A percentile compares a stretch with the other conserved stretches of the same genome.
Evolutionary conservation across 805 yeast genomes (phyloP).

Genomic region (Metschnikowia anglica): DNA sequence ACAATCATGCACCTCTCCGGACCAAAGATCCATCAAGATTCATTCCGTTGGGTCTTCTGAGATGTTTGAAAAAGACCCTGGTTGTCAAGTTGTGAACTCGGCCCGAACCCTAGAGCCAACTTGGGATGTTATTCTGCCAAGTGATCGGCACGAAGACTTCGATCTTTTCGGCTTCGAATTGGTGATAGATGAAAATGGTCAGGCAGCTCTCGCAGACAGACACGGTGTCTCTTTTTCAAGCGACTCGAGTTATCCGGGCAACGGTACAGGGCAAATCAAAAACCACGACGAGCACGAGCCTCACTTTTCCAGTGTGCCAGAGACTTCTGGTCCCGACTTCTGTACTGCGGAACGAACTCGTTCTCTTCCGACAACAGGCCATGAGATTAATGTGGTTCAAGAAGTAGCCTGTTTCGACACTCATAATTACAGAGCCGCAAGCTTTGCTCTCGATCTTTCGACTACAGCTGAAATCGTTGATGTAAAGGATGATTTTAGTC

Average conservation of each 20-base stretch:
- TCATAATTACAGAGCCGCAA: background rate
- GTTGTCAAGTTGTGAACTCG: background rate
- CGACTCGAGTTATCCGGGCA: background rate
- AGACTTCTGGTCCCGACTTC: background rate
- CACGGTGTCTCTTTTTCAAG: background rate
- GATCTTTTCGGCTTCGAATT: constrained; percentile 32
- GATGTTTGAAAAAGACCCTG: background rate
- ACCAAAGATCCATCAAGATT: background rate
- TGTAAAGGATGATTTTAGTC: background rate
- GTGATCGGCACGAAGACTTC: constrained; percentile 1
- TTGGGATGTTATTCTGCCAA: background rate
- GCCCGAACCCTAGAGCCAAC: background rate
- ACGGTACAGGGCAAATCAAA: background rate
- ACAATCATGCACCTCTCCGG: background rate
- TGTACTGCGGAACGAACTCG: constrained; percentile 2
- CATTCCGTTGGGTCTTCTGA: background rate
- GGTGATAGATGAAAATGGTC: constrained; percentile 42
- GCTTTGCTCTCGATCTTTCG: background rate
- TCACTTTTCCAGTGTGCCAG: background rate
- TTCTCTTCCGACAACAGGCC: background rate
- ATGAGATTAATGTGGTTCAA: background rate
- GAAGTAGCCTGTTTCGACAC: background rate
- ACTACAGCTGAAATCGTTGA: background rate
- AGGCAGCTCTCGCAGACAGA: constrained; percentile 33
- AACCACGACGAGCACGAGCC: background rate